Base-by-base conservation (phyloP, 495 filamentous ascomycete genomes). In the Chaetomidium leptoderma region DNA sequence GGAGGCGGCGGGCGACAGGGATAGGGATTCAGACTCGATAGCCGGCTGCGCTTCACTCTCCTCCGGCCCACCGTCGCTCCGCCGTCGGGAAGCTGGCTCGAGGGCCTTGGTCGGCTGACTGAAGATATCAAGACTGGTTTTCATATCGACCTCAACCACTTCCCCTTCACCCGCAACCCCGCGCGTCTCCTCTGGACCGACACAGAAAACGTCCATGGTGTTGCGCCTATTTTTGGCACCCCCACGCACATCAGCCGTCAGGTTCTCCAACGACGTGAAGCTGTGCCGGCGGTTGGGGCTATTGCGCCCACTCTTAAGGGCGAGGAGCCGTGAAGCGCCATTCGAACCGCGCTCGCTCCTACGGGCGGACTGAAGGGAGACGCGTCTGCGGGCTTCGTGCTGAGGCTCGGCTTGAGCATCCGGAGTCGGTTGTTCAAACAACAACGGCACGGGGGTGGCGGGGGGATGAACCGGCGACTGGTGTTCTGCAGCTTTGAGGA, bases 41-140 rank as follows among this genome's bases (percentile, higher is more conserved):
- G 5, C 4, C 24, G 16, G 23, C 23, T 10, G 10, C 11, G 5
- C 52, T 8, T 32, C 30, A 7, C 16, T 10, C 6, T 11, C 30
- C 23, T 21, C 49, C 8, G 35, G 6, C 16, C 30, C 23, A 19
- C 7, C 23, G 7, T 2, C 6, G 2, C 19, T 39, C 29, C 7
- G 29, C n/a, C 6, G 17, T 21, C 4, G 21, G 6, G 29, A 30
- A 17, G 11, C 24, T 13, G 49, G 19, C 9, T 19, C 33, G 30
- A 26, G 13, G 30, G 48, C 2, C 21, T 48, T 52, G 19, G 35
- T 39, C 14, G 39, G 19, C 13, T 61, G 61, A 13, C 61, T 64
- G 35, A 72, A 72, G 3, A 72, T 70, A 43, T 72, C 69, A 6
- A 67, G 40, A 19, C 63, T 66, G 1, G 65, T 60, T 33, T 63